Evolutionary conservation across 768 basidiomycete species (phyloP), one percentile per base, ranked within the genome.

Genomic region (Phanerodontia chrysosporium): DNA sequence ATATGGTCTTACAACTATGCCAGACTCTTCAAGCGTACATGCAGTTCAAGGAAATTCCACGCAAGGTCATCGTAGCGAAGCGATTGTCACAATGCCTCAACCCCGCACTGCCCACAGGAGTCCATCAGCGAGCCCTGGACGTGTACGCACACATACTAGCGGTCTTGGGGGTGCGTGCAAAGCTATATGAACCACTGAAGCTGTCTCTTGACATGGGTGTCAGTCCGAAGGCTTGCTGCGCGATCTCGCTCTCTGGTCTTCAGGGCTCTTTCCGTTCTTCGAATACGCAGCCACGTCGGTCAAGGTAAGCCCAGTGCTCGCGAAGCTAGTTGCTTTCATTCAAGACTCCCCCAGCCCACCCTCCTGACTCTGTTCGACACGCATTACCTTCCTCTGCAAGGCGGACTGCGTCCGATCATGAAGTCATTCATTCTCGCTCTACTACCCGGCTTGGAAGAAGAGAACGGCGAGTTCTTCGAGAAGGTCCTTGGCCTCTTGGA

Each of bases 261-360:
- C 94, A 3, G 97, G 97, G 7, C 74, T 99, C 5, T 98, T 99
- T 71, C 97, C 97, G 0, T 98, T 98, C 83, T 98, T 98, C 67
- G 94, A 98, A 74, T 98, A 94, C 72, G 94, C 97, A 10, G 89
- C 96, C n/a, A 98, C 95, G n/a, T 95, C 95, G 21, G 95, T 98
- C 58, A 93, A 93, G 81, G 93, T 90, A 63, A 52, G 74, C 58
- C 28, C 44, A 24, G 1, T 29, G n/a, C 13, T 12, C 1, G 12
- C 14, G 24, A 27, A 12, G 9, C 45, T 6, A 25, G 14, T 25
- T 45, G 39, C n/a, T 30, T 49, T 39, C n/a, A 21, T 14, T 45
- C 21, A 28, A 57, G 30, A 46, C 14, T 10, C 16, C 44, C 35
- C 24, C 59, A 96, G 89, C 95, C 95, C 2, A 82, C 87, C 22